A percentile compares a stretch with the other conserved stretches of the same genome.
phyloP scores from a whole-genome alignment of 164 flowering plant genomes.

The Magnolia changhungtana region DNA sequence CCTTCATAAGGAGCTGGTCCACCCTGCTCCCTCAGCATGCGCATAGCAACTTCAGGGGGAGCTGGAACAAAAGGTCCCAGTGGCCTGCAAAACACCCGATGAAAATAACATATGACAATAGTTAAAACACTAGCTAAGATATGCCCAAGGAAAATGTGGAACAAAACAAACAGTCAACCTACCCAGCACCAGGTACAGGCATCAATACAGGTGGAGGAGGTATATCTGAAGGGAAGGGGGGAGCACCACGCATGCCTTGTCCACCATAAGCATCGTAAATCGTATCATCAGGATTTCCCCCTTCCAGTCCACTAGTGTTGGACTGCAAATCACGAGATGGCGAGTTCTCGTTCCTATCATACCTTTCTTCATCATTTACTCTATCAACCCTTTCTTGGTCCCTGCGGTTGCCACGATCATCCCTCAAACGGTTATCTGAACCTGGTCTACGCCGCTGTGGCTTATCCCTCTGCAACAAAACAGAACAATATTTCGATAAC shows the following conservation, averaged over 20 bases:
- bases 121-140: background rate
- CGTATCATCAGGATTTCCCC: constrained; percentile 60
- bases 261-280: constrained; percentile 77
- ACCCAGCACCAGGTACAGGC: constrained; percentile 99
- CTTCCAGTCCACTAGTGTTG: constrained; percentile 53
- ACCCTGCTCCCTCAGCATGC: constrained; percentile 86
- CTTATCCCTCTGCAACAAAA: constrained; percentile 60
- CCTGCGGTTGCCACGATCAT: constrained; percentile 66
- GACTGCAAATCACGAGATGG: constrained; percentile 56
- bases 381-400: constrained; percentile 49
- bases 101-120: background rate
- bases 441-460: constrained; percentile 60
- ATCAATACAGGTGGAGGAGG: constrained; percentile 76
- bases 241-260: constrained; percentile 61
- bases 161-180: constrained; percentile 19
- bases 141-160: background rate
- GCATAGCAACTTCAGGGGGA: constrained; percentile 99
- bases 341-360: constrained; percentile 67
- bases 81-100: constrained; percentile 52
- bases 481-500: background rate
- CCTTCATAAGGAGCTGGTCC: constrained; percentile 83
- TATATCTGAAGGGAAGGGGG: constrained; percentile 78
- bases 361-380: constrained; percentile 55
- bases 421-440: constrained; percentile 57
- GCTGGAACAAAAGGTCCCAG: constrained; percentile 99